These are phyloP conservation scores for Leccinum pachyderme DNA, from an alignment of 1,284 basidiomycete species.

Conservation along the genomic window DNA sequence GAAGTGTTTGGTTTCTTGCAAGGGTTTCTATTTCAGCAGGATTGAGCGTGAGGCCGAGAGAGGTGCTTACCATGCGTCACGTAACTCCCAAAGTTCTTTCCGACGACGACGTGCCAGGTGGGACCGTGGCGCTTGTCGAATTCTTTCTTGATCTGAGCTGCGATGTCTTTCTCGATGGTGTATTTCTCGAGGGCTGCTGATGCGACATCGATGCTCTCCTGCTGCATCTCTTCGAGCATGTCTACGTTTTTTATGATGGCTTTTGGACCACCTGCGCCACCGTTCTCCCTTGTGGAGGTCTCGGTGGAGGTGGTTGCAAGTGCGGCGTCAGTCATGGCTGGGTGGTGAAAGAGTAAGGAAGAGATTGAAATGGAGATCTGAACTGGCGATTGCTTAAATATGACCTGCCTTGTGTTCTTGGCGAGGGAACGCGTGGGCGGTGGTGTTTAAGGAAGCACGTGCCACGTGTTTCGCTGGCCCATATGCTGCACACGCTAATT, in stretches of 20 bases:
- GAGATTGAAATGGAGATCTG: conserved; percentile 1
- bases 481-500: neutral
- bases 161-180: conserved; percentile 96
- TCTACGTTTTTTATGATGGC: conserved; percentile 97
- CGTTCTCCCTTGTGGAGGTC: conserved; percentile 44
- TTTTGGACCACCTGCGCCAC: conserved; percentile 51
- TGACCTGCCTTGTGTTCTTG: conserved; percentile 29
- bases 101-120: conserved; percentile 98
- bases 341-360: neutral
- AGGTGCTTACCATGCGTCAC: conserved; percentile 81
- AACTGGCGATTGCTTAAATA: conserved; percentile 27
- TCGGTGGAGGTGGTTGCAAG: conserved; percentile 55
- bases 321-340: conserved; percentile 60
- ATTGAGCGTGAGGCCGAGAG: neutral
- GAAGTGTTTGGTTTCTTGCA: conserved; percentile 90
- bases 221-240: conserved; percentile 96
- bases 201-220: conserved; percentile 87
- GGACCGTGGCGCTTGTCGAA: conserved; percentile 89
- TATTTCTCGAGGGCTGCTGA: conserved; percentile 85
- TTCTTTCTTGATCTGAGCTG: conserved; percentile 96
- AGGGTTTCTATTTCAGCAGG: conserved; percentile 9
- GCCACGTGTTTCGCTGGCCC: conserved; percentile 16
- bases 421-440: conserved; percentile 18
- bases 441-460: conserved; percentile 25
- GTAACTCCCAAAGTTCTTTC: conserved; percentile 97